phyloP scores from a whole-genome alignment of 2,329 filamentous ascomycete genomes.

The Calonectria crousiana region DNA sequence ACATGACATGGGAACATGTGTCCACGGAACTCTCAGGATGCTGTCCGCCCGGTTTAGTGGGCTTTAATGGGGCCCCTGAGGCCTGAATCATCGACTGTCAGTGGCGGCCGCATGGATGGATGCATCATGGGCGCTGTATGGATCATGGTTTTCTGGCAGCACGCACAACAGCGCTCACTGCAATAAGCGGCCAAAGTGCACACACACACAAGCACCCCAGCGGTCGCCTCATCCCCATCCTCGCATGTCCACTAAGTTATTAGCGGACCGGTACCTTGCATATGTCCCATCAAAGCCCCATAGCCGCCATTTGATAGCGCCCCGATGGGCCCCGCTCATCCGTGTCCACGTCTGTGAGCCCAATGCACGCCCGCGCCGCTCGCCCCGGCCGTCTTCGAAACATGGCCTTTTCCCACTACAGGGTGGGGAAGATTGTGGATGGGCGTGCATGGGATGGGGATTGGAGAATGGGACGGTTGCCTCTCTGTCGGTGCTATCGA shows the following conservation, averaged over 20 bases:
- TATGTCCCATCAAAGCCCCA: conserved; percentile 13
- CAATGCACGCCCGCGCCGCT: conserved; percentile 22
- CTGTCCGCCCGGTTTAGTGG: background rate
- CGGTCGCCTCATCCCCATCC: background rate
- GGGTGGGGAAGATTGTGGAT: conserved; percentile 16
- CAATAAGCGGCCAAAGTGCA: background rate
- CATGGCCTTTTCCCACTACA: conserved; percentile 3
- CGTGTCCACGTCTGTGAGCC: conserved; percentile 10
- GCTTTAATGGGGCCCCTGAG: conserved; percentile 17
- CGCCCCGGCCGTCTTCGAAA: conserved; percentile 22
- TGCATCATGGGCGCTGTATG: conserved; percentile 3
- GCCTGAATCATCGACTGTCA: conserved; percentile 3
- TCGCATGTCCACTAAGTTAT: background rate
- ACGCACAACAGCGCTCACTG: background rate
- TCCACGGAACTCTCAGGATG: conserved; percentile 4
- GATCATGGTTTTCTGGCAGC: conserved; percentile 6
- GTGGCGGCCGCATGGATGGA: conserved; percentile 13
- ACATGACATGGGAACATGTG: conserved; percentile 8
- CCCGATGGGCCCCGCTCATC: conserved; percentile 5
- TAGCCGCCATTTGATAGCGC: conserved; percentile 1
- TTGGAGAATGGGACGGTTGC: conserved; percentile 4
- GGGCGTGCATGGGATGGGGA: conserved; percentile 6
- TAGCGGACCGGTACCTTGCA: conserved; percentile 27
- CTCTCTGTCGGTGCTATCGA: background rate
- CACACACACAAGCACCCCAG: background rate